Evolutionary conservation across 768 basidiomycete species (phyloP), one percentile per base, ranked within the genome.

Genomic region (Trametes gibbosa): DNA sequence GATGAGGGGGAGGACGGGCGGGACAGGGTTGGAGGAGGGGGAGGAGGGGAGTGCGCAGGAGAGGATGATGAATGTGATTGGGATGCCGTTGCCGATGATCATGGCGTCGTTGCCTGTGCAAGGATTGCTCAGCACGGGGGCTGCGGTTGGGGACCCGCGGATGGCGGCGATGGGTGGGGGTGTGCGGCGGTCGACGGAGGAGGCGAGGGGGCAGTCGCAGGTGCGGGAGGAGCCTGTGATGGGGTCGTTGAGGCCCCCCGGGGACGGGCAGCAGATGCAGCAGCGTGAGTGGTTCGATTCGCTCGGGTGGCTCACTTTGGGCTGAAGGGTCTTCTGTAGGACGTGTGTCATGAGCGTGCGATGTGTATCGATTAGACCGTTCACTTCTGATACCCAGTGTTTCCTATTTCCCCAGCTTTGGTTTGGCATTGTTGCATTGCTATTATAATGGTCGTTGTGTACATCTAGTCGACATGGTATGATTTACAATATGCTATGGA

Each of bases 1-100:
- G 50, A 48, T 46, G 51, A 56, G 47, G 29, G 29, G 83, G 65
- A n/a, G 41, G n/a, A 40, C 61, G 13, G 58, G 55, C 53, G 53
- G 53, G 32, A 42, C 56, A 46, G 53, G 60, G n/a, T n/a, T n/a
- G 23, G 40, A 27, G 45, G 21, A 23, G 61, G 51, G 27, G 60
- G 53, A 13, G 61, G 52, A 29, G 55, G 59, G 23, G 40, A 34
- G 37, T 40, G 39, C 25, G 59, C 54, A 59, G 62, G 47, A 48
- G 65, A 45, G 62, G 56, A 58, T 40, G 42, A 51, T 48, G 51
- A 46, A 56, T 41, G 27, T 49, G 45, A 34, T 59, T 16, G 45
- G 46, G 45, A 29, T 37, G 24, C 58, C 58, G 39, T 37, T 53
- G 37, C 51, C 34, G 35, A 53, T 59, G 46, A 24, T 47, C 14